A percentile compares a stretch with the other conserved stretches of the same genome.
These are phyloP conservation scores for Camellia granthamiana DNA, from an alignment of 148 eudicot species.

Conservation along the genomic window DNA sequence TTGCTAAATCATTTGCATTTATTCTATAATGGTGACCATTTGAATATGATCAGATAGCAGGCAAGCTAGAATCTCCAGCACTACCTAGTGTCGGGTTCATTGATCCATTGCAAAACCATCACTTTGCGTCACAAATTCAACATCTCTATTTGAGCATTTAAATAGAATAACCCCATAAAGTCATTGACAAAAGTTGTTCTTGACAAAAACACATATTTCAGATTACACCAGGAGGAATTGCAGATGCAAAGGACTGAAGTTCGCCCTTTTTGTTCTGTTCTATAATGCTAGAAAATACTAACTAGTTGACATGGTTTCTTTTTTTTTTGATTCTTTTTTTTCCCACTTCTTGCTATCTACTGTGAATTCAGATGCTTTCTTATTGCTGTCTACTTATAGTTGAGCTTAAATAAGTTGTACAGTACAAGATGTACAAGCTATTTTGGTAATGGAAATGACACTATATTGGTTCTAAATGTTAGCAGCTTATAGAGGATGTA, in stretches of 20 bases:
- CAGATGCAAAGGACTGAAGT: slow-evolving; percentile 92
- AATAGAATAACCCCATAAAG: no score
- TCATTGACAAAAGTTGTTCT: slow-evolving; percentile 26
- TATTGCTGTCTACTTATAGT: not conserved
- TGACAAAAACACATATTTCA: slow-evolving; percentile 73
- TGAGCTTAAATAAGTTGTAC: not conserved
- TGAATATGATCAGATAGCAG: no score
- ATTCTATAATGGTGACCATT: not conserved
- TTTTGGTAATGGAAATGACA: not conserved
- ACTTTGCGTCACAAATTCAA: not conserved
- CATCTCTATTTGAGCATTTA: not conserved
- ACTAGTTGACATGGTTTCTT: not conserved
- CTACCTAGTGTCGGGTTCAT: not conserved
- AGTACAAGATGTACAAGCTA: not conserved
- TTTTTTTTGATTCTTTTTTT: not conserved
- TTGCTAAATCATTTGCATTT: slow-evolving; percentile 1
- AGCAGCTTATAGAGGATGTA: not conserved
- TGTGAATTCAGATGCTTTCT: not conserved
- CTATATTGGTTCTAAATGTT: not conserved
- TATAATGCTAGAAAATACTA: not conserved
- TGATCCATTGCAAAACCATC: not conserved
- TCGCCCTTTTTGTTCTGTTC: not conserved
- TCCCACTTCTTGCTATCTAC: not conserved
- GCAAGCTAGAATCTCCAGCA: not conserved
- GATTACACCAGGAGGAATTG: slow-evolving; percentile 96